phyloP scores from a whole-genome alignment of 106 monocot species.

The Agapanthus africanus region DNA sequence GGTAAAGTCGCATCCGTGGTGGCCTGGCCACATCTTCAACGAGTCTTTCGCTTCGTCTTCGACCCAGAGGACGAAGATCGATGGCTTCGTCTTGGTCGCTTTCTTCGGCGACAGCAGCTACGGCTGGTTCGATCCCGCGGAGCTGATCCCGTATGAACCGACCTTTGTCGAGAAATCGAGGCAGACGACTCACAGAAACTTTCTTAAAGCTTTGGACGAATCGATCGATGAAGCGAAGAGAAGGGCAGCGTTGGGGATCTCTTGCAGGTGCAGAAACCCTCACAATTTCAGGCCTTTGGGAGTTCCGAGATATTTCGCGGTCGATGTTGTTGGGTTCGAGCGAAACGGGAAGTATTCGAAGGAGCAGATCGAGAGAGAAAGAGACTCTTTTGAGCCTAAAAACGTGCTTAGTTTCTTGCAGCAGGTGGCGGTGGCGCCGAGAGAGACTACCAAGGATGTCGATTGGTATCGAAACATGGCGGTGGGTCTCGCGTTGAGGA shows the following conservation, averaged over 20 bases:
- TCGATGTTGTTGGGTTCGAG: slow-evolving; percentile 68
- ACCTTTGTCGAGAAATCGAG: slow-evolving; percentile 52
- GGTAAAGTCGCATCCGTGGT: slow-evolving; percentile 99
- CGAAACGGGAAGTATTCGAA: slow-evolving; percentile 44
- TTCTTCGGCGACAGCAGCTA: slow-evolving; percentile 98
- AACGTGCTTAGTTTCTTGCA: slow-evolving; percentile 31
- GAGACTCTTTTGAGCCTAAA: slow-evolving; percentile 40
- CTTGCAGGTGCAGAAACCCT: slow-evolving; percentile 52
- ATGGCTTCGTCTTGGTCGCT: slow-evolving; percentile 64
- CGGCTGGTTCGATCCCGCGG: slow-evolving; percentile 84
- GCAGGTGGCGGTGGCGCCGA: slow-evolving; percentile 14
- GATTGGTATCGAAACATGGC: slow-evolving; percentile 26
- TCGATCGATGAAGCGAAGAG: slow-evolving; percentile 54
- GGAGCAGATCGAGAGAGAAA: slow-evolving; percentile 41
- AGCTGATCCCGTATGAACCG: slow-evolving; percentile 66
- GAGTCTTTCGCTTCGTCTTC: slow-evolving; percentile 43
- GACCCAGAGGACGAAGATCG: slow-evolving; percentile 39
- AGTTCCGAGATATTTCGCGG: slow-evolving; percentile 36
- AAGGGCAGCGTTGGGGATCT: slow-evolving; percentile 49
- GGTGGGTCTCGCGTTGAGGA: slow-evolving; percentile 31
- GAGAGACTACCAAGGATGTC: not conserved
- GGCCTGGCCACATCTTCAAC: slow-evolving; percentile 89
- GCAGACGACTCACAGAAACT: slow-evolving; percentile 38
- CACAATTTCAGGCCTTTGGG: slow-evolving; percentile 35
- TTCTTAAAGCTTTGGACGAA: slow-evolving; percentile 73